Conservation (phyloP, 805 yeast genomes). For the Yarrowia deformans region DNA sequence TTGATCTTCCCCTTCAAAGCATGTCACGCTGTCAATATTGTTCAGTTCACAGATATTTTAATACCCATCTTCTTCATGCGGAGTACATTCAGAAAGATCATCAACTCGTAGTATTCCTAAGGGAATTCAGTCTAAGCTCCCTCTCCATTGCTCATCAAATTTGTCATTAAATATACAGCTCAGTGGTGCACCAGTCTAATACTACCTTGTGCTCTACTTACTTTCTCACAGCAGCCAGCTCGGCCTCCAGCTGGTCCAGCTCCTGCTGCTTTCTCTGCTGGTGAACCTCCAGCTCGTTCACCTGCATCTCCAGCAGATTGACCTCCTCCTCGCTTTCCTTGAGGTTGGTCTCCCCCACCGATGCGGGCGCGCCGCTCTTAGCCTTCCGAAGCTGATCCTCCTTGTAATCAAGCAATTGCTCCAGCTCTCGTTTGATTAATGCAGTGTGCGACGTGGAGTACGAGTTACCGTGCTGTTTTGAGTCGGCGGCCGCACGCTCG, state of each 20-base stretch:
- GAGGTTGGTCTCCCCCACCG: conserved; percentile 41
- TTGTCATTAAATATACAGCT: conserved; percentile 39
- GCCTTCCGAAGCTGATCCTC: conserved; percentile 61
- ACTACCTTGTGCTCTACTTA: conserved; percentile 12
- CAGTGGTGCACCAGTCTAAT: not conserved
- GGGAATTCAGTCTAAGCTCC: no score
- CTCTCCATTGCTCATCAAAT: conserved; percentile 20
- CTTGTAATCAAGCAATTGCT: conserved; percentile 81
- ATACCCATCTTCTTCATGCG: no score
- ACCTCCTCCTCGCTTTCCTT: conserved; percentile 59
- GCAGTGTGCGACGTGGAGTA: conserved; percentile 50
- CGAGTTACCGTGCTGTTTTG: conserved; percentile 50
- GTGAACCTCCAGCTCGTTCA: conserved; percentile 72
- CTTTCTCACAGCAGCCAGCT: conserved; percentile 25
- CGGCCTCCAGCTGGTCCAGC: conserved; percentile 55
- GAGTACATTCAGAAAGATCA: no score
- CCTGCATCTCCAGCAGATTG: conserved; percentile 78
- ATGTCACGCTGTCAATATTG: no score
- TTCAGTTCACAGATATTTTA: no score
- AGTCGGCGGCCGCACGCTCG: conserved; percentile 56
- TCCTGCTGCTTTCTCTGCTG: conserved; percentile 67
- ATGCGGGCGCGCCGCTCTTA: conserved; percentile 47
- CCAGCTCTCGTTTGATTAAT: conserved; percentile 68
- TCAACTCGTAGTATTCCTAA: no score
- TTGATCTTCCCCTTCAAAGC: no score